Base-by-base conservation (phyloP, 208 protist genomes). In the Vickermania spadyakhi region DNA sequence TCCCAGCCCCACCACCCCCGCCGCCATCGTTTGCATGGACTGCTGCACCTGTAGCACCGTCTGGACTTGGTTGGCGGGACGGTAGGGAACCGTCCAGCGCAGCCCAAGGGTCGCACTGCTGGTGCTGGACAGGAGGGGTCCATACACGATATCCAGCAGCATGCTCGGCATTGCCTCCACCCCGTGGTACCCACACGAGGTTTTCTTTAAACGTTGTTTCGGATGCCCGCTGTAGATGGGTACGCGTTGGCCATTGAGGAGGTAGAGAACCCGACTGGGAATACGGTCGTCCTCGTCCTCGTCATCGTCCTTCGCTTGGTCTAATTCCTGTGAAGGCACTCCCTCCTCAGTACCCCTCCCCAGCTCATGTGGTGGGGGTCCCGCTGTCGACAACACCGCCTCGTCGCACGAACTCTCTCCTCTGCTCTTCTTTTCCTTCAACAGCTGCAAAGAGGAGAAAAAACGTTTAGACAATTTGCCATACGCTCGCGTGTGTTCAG, bases 71-170 rank as follows among this genome's bases (percentile, higher is more conserved):
- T 65, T 64, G 11, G 80, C 68, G n/a, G 64, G 62, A 41, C 88
- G 79, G 56, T 82, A 80, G 21, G 74, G 75, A 5, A 75, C 80
- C 60, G 81, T 86, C 84, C 88, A 94, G 1, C 88, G 88, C 52
- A 84, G 30, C 27, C 71, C 86, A 25, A 91, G 69, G 29, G 75
- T 53, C 28, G 72, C 22, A 49, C 76, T 72, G 2, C 53, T 67
- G 2, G 72, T 60, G 41, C 71, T 76, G 7, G 77, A 89, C 23
- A 91, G 57, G 18, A 94, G 74, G 0, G 88, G 88, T 0, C 88
- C 88, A 28, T 77, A 79, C 11, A 72, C 69, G 50, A 81, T 76
- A 60, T 94, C 88, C 7, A 81, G 64, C 41, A 88, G 72, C 23
- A 91, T 28, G 2, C 80, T 59, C 21, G 88, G 88, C 27, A 91